phyloP scores from a whole-genome alignment of 2,329 filamentous ascomycete genomes.

The Decorospora gaudefroyi region DNA sequence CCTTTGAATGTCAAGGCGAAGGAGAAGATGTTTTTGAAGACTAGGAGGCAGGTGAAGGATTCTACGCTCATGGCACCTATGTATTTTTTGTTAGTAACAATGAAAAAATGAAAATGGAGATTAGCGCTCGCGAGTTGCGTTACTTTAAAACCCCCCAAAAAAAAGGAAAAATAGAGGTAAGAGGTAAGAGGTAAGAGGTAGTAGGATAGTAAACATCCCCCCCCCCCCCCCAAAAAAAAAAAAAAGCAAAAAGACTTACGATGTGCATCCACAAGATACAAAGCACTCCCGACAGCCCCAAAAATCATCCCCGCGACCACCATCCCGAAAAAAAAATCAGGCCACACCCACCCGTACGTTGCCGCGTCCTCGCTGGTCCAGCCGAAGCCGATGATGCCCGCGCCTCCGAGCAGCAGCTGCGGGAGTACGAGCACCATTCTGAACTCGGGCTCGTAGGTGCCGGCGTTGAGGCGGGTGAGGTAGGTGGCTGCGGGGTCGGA shows the following conservation, averaged over 20 bases:
- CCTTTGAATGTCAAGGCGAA: conserved; percentile 83
- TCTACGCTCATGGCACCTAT: conserved; percentile 79
- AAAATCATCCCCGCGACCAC: conserved; percentile 91
- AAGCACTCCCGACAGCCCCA: conserved; percentile 79
- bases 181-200: too few relatives aligned
- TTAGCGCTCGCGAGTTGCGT: too few relatives aligned
- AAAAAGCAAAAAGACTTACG: conserved; percentile 53
- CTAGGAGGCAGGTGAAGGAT: conserved; percentile 83
- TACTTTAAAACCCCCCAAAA: too few relatives aligned
- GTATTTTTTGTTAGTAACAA: not conserved
- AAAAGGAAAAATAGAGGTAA: too few relatives aligned
- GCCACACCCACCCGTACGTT: conserved; percentile 71
- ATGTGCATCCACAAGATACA: conserved; percentile 94
- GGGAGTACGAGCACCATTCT: conserved; percentile 80
- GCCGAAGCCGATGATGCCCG: conserved; percentile 84
- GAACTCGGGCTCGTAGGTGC: conserved; percentile 91
- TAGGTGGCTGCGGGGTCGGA: conserved; percentile 72
- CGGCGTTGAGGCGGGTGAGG: conserved; percentile 74
- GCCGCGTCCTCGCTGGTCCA: conserved; percentile 66
- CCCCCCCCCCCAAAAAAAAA: not conserved
- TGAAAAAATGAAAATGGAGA: too few relatives aligned
- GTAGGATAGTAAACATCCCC: too few relatives aligned
- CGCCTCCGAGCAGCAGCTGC: conserved; percentile 75
- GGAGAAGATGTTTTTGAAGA: conserved; percentile 95
- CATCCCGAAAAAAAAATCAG: conserved; percentile 80